Conservation (phyloP, 768 basidiomycete genomes). For the Amanita thiersii region DNA sequence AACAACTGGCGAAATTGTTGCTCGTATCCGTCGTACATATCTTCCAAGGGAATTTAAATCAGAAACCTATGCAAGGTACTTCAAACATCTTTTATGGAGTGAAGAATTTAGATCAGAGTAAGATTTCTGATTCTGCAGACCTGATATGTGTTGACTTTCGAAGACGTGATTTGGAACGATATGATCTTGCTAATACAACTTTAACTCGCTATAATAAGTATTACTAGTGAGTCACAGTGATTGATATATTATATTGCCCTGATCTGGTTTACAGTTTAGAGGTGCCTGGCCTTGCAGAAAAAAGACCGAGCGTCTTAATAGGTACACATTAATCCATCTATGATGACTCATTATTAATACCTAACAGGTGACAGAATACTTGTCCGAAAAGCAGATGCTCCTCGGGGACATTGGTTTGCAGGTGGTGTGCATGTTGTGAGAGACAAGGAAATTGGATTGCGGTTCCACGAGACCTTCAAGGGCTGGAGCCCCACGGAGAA, state of each 20-base stretch:
- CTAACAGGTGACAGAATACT: conserved; percentile 44
- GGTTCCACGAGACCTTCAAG: conserved; percentile 38
- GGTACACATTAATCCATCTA: conserved; percentile 24
- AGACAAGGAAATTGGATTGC: conserved; percentile 40
- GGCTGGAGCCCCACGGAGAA: conserved; percentile 22
- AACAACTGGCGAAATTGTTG: conserved; percentile 6
- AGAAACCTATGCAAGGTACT: conserved; percentile 1
- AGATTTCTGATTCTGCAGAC: conserved; percentile 5
- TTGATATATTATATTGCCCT: neutral
- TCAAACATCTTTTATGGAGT: conserved; percentile 9
- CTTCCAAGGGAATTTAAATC: conserved; percentile 3
- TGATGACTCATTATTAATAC: neutral
- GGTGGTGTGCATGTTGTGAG: conserved; percentile 50
- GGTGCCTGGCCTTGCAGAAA: conserved; percentile 49
- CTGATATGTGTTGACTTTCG: neutral
- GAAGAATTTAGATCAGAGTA: conserved; percentile 22
- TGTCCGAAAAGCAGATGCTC: conserved; percentile 32
- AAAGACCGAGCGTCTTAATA: conserved; percentile 46
- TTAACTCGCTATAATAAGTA: conserved; percentile 21
- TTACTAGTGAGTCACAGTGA: conserved; percentile 26
- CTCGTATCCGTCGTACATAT: conserved; percentile 7
- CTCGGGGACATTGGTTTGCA: conserved; percentile 42
- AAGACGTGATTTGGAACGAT: conserved; percentile 30
- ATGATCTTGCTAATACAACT: conserved; percentile 26
- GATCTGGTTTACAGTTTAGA: conserved; percentile 20